Conservation (phyloP, 2,329 filamentous ascomycete species). For the Cytospora paraplurivora region DNA sequence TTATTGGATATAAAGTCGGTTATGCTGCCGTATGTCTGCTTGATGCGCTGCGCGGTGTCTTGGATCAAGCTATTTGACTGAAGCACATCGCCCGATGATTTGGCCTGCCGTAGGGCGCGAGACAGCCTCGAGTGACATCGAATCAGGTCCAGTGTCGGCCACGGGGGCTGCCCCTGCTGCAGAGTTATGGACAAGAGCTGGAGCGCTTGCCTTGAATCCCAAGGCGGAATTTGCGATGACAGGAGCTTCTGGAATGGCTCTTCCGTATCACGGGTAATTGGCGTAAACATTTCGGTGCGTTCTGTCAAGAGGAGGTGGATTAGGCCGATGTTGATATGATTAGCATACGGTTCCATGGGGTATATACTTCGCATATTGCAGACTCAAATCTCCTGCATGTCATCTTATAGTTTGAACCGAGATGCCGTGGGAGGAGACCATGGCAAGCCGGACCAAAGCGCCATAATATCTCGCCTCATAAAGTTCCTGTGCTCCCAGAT, state of each 20-base stretch:
- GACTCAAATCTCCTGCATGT: neutral
- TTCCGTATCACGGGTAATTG: neutral
- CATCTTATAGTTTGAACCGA: neutral
- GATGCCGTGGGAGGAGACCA: neutral
- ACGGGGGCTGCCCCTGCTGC: slow-evolving; percentile 7
- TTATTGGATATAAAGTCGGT: slow-evolving; percentile 24
- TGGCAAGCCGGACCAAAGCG: neutral
- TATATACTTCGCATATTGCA: neutral
- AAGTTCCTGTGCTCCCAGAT: slow-evolving; percentile 2
- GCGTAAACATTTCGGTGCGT: slow-evolving; percentile 1
- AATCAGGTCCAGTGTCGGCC: slow-evolving; percentile 23
- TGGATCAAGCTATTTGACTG: slow-evolving; percentile 5
- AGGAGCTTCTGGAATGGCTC: slow-evolving; percentile 2
- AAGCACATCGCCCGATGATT: slow-evolving; percentile 2
- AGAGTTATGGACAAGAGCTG: slow-evolving; percentile 14
- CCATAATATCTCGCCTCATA: slow-evolving; percentile 2
- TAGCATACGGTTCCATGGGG: too few species aligned
- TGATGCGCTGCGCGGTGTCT: slow-evolving; percentile 21
- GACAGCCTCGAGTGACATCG: slow-evolving; percentile 20
- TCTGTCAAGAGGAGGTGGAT: neutral
- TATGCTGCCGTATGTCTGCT: slow-evolving; percentile 22
- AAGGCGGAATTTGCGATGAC: neutral
- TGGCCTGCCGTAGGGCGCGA: slow-evolving; percentile 10
- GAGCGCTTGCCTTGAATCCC: slow-evolving; percentile 20
- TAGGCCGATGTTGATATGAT: neutral